Conservation (phyloP, 106 monocot species). For the Vanilla planifolia region DNA sequence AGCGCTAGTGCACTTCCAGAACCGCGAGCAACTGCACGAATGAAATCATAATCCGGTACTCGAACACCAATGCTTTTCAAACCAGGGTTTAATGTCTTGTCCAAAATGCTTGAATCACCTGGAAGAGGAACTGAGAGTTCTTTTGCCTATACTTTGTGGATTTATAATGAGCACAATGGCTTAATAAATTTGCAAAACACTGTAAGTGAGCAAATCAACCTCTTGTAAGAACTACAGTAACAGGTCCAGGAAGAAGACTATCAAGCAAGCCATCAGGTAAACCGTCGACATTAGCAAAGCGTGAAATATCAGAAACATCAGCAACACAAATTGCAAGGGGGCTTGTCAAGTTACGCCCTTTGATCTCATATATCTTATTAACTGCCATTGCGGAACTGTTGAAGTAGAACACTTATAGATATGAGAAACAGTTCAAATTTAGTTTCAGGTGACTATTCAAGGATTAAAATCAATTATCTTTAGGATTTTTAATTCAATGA, state of each 20-base stretch:
- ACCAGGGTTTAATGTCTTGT: slow-evolving; percentile 79
- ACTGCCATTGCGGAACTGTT: slow-evolving; percentile 74
- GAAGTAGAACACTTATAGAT: slow-evolving; percentile 9
- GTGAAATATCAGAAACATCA: slow-evolving; percentile 82
- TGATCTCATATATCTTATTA: slow-evolving; percentile 75
- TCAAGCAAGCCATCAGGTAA: slow-evolving; percentile 70
- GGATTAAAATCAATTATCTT: too few species aligned
- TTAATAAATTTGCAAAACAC: not conserved
- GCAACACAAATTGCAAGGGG: slow-evolving; percentile 91
- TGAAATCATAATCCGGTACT: slow-evolving; percentile 76
- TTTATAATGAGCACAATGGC: not conserved
- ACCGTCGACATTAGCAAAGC: slow-evolving; percentile 63
- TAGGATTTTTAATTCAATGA: too few species aligned
- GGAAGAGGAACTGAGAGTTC: slow-evolving; percentile 9
- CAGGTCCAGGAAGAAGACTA: slow-evolving; percentile 85
- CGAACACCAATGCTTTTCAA: slow-evolving; percentile 86
- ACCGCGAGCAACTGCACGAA: slow-evolving; percentile 57
- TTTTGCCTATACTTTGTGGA: not conserved
- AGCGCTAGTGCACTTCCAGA: slow-evolving; percentile 86
- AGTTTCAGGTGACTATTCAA: too few species aligned
- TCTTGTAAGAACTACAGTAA: slow-evolving; percentile 78
- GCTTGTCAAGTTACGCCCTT: slow-evolving; percentile 70
- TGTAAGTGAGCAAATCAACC: slow-evolving; percentile 23
- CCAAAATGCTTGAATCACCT: slow-evolving; percentile 72
- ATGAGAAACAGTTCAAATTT: not conserved